Conservation (phyloP, 1,284 basidiomycete species). For the Austroboletus novae-zelandiae region DNA sequence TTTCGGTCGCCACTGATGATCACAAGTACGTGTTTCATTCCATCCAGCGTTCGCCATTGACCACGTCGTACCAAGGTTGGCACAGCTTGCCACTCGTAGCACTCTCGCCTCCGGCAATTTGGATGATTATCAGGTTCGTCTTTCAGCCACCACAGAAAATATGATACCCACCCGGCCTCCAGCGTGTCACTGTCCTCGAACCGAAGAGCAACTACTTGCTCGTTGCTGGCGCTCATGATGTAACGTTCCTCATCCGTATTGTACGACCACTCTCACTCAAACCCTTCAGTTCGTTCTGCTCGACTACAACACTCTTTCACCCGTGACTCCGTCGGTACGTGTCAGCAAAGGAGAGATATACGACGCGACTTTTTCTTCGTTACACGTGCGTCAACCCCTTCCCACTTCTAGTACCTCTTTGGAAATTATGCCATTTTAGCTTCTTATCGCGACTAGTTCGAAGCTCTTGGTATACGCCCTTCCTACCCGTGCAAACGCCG, state of each 20-base stretch:
- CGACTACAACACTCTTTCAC: slow-evolving; percentile 60
- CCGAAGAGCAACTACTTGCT: slow-evolving; percentile 58
- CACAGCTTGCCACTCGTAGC: slow-evolving; percentile 49
- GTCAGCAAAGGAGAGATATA: slow-evolving; percentile 70
- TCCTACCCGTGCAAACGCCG: slow-evolving; percentile 18
- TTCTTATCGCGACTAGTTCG: slow-evolving; percentile 63
- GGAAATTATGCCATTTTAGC: slow-evolving; percentile 35
- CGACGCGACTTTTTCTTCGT: slow-evolving; percentile 62
- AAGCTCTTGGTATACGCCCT: slow-evolving; percentile 62
- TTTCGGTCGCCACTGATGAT: slow-evolving; percentile 52
- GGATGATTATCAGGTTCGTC: slow-evolving; percentile 80
- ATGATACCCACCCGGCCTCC: slow-evolving; percentile 6
- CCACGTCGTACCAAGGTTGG: slow-evolving; percentile 43
- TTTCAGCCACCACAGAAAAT: background rate
- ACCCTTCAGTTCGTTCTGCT: slow-evolving; percentile 63
- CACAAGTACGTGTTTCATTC: slow-evolving; percentile 17
- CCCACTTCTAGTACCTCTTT: background rate
- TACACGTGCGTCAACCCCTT: slow-evolving; percentile 39
- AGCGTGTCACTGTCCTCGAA: slow-evolving; percentile 81
- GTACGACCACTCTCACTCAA: slow-evolving; percentile 12
- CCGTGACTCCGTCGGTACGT: slow-evolving; percentile 44
- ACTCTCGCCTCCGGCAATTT: slow-evolving; percentile 59
- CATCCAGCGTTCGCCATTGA: slow-evolving; percentile 7
- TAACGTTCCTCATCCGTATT: slow-evolving; percentile 29
- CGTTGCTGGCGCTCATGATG: slow-evolving; percentile 64